Evolutionary conservation across 768 basidiomycete genomes (phyloP).

Genomic region (Leucosporidium creatinivorum): DNA sequence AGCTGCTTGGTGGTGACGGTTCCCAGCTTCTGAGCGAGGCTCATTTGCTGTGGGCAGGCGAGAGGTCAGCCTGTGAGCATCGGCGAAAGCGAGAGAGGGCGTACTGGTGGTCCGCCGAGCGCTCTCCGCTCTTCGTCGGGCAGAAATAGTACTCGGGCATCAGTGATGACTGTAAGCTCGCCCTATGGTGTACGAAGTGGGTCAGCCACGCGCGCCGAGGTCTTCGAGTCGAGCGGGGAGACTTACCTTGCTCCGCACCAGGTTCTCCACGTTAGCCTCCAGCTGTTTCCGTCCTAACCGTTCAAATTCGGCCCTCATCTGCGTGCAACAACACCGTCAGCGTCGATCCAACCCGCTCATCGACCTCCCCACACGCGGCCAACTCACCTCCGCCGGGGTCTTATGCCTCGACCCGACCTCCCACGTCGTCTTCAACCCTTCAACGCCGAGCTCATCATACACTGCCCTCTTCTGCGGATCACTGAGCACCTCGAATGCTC

Average conservation of each 20-base stretch:
- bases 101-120: conserved; percentile 2
- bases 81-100: no score
- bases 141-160: conserved; percentile 23
- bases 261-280: conserved; percentile 31
- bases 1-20: conserved; percentile 32
- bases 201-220: not conserved
- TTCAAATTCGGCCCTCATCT: conserved; percentile 36
- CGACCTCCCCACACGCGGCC: not conserved
- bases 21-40: not conserved
- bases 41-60: not conserved
- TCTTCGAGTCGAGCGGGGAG: not conserved
- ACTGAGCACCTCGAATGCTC: conserved; percentile 74
- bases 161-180: conserved; percentile 25
- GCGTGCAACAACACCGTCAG: not conserved
- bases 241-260: conserved; percentile 33
- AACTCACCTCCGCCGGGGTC: conserved; percentile 40
- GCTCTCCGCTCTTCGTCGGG: conserved; percentile 13
- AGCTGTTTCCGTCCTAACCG: conserved; percentile 23
- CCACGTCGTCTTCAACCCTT: conserved; percentile 43
- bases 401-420: conserved; percentile 42
- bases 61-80: no score
- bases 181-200: not conserved
- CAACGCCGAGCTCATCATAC: conserved; percentile 64
- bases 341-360: not conserved
- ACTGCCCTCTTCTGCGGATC: conserved; percentile 55